Conservation (phyloP, 164 flowering plant species). For the Paratinospora sagittata region DNA sequence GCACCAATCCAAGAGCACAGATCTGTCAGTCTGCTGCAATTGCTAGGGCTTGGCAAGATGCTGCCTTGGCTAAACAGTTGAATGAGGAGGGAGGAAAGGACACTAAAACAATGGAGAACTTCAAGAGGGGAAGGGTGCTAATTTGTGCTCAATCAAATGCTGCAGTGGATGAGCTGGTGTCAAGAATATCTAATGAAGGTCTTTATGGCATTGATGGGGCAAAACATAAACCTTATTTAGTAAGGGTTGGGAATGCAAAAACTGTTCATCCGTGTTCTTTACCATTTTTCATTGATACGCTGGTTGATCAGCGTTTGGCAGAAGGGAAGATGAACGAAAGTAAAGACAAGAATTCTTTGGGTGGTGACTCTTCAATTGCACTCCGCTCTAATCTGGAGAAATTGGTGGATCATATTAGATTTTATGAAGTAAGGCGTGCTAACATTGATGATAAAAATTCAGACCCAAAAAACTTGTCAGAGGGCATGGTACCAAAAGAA, state of each 20-base stretch:
- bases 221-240: conserved; percentile 80
- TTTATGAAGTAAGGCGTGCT: conserved; percentile 76
- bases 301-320: conserved; percentile 75
- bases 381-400: conserved; percentile 75
- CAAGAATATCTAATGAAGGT: conserved; percentile 74
- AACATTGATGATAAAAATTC: conserved; percentile 43
- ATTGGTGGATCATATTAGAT: conserved; percentile 60
- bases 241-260: conserved; percentile 88
- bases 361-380: conserved; percentile 32
- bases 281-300: conserved; percentile 84
- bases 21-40: conserved; percentile 60
- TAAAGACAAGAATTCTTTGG: conserved; percentile 28
- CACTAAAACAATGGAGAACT: conserved; percentile 29
- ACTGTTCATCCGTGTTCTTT: conserved; percentile 82
- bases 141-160: conserved; percentile 99
- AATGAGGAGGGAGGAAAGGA: conserved; percentile 39
- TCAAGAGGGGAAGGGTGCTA: conserved; percentile 62
- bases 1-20: conserved; percentile 27
- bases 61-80: conserved; percentile 78
- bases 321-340: conserved; percentile 43
- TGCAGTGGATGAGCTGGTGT: conserved; percentile 92
- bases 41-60: conserved; percentile 97
- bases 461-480: conserved; percentile 22
- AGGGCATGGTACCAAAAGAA: conserved; percentile 28
- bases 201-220: conserved; percentile 74